Evolutionary conservation across 2,329 filamentous ascomycete species (phyloP).

Genomic region (Xylaria sp.): DNA sequence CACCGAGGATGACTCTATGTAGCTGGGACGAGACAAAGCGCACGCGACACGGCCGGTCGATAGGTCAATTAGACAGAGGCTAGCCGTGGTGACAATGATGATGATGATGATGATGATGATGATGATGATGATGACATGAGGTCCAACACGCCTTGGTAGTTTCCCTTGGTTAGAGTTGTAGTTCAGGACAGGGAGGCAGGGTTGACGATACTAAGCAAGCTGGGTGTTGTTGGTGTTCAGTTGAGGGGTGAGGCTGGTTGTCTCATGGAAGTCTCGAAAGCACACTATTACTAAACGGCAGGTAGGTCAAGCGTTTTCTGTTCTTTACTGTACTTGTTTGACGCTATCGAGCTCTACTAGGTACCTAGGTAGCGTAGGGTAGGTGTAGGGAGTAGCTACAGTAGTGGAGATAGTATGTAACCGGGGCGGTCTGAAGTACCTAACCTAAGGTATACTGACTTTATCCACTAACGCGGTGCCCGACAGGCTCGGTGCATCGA

Average conservation of each 20-base stretch:
- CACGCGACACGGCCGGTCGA: not conserved
- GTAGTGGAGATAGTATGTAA: not conserved
- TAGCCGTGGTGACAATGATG: not conserved
- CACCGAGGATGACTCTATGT: conserved; percentile 3
- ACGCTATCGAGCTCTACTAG: not conserved
- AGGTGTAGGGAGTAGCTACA: not conserved
- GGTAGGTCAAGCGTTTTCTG: not conserved
- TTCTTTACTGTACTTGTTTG: conserved; percentile 1
- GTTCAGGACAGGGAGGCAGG: not conserved
- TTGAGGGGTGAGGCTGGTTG: conserved; percentile 2
- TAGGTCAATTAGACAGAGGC: not conserved
- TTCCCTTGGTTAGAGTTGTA: not conserved
- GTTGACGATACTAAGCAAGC: not conserved
- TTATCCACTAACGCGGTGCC: conserved; percentile 31
- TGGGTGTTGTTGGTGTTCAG: not conserved
- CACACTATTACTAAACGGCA: not conserved
- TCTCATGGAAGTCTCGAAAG: not conserved
- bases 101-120: conserved; percentile 1
- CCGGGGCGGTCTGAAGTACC: too few relatives aligned
- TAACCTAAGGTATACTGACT: conserved; percentile 22
- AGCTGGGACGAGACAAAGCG: not conserved
- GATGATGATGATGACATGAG: conserved; percentile 2
- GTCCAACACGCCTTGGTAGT: conserved; percentile 3
- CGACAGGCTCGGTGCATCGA: not conserved
- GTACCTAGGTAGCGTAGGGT: too few relatives aligned